phyloP scores from a whole-genome alignment of 441 rosid species.

The Jatropha podagrica region DNA sequence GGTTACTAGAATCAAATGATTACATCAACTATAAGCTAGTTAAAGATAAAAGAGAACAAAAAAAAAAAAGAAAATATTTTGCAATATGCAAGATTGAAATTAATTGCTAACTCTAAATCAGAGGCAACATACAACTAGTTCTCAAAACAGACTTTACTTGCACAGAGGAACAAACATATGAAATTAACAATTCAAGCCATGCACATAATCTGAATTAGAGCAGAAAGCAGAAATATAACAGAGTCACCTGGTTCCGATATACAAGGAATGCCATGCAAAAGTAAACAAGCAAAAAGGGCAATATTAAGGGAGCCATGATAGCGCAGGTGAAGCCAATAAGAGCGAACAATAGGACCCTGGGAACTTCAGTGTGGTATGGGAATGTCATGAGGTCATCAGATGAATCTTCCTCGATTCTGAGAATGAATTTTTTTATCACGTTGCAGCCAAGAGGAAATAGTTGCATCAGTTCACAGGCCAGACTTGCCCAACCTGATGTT shows the following conservation, averaged over 20 bases:
- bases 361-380: slow-evolving; percentile 90
- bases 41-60: not conserved
- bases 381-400: slow-evolving; percentile 51
- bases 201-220: slow-evolving; percentile 1
- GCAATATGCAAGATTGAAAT: not conserved
- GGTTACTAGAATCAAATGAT: not conserved
- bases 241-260: slow-evolving; percentile 80
- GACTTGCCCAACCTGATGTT: slow-evolving; percentile 95
- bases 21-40: not conserved
- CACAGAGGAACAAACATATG: slow-evolving; percentile 13
- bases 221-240: slow-evolving; percentile 15
- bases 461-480: slow-evolving; percentile 82
- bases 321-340: slow-evolving; percentile 86
- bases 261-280: slow-evolving; percentile 71
- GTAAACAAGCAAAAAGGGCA: slow-evolving; percentile 80
- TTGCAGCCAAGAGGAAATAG: slow-evolving; percentile 61
- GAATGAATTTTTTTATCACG: slow-evolving; percentile 37
- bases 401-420: slow-evolving; percentile 43
- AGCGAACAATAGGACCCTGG: slow-evolving; percentile 77
- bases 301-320: slow-evolving; percentile 77
- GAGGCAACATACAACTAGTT: not conserved
- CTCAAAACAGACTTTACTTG: not conserved
- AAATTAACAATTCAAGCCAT: slow-evolving; percentile 15
- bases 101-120: not conserved
- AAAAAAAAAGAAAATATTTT: not conserved